Conservation (phyloP, 768 basidiomycete species). For the Dacryopinax primogenitus region DNA sequence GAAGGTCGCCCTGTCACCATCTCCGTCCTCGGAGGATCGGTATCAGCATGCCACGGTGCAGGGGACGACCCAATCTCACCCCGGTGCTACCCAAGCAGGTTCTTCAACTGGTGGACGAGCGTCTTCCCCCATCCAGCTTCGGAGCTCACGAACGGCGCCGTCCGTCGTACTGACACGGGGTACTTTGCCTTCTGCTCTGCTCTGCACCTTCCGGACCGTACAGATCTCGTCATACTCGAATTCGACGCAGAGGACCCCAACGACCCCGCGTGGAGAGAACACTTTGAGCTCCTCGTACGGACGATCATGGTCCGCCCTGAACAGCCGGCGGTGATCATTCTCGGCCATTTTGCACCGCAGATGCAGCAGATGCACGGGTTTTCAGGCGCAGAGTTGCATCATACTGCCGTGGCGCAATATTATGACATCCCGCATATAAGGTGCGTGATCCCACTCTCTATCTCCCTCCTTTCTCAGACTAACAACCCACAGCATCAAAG, state of each 20-base stretch:
- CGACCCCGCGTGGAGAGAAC: constrained; percentile 54
- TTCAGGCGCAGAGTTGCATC: constrained; percentile 80
- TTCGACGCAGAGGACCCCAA: constrained; percentile 82
- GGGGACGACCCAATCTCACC: constrained; percentile 80
- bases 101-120: constrained; percentile 95
- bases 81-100: constrained; percentile 79
- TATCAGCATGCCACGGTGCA: constrained; percentile 86
- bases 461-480: neutral
- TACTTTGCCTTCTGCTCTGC: constrained; percentile 92
- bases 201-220: constrained; percentile 86
- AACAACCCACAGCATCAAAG: constrained; percentile 45
- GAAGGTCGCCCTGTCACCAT: constrained; percentile 79
- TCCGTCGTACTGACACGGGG: constrained; percentile 78
- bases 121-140: constrained; percentile 98
- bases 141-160: constrained; percentile 94
- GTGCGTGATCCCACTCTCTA: constrained; percentile 27
- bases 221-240: constrained; percentile 90
- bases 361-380: constrained; percentile 66
- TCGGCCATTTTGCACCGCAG: constrained; percentile 93
- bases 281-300: constrained; percentile 86
- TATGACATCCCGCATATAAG: constrained; percentile 92
- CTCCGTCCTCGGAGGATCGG: constrained; percentile 85
- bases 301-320: constrained; percentile 83
- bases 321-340: constrained; percentile 78
- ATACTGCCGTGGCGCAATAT: constrained; percentile 84